These are phyloP conservation scores for Cicer yamashitae DNA, from an alignment of 306 rosid species.

Conservation along the genomic window DNA sequence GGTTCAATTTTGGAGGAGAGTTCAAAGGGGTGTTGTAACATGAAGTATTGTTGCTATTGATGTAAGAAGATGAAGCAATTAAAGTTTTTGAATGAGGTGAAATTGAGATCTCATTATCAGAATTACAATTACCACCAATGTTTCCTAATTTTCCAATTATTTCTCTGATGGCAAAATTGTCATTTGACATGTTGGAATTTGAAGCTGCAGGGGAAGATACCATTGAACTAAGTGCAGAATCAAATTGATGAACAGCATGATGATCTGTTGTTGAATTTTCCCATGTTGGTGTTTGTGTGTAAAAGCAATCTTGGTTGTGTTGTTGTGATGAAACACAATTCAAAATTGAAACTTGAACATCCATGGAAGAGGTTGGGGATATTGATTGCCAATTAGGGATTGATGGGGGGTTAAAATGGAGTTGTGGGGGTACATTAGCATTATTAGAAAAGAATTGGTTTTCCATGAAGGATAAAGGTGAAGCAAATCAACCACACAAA, in stretches of 20 bases:
- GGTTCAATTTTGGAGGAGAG: constrained; percentile 69
- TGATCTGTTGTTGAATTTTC: constrained; percentile 55
- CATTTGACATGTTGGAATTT: constrained; percentile 63
- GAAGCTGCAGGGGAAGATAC: constrained; percentile 84
- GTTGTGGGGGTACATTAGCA: constrained; percentile 50
- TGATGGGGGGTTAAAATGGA: constrained; percentile 55
- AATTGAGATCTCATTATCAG: constrained; percentile 54
- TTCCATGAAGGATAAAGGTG: constrained; percentile 41
- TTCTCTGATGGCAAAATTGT: constrained; percentile 67
- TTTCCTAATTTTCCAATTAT: constrained; percentile 73
- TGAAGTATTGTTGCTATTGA: constrained; percentile 56
- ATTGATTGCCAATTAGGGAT: constrained; percentile 65
- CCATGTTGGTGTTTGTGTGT: constrained; percentile 55
- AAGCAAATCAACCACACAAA: too few relatives aligned
- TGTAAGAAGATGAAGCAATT: constrained; percentile 43
- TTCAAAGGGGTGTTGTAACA: constrained; percentile 68
- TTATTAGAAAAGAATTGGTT: constrained; percentile 62
- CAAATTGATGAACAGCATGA: constrained; percentile 53
- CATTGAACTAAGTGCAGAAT: constrained; percentile 77
- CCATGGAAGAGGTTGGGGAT: constrained; percentile 44
- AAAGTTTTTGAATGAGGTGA: constrained; percentile 52
- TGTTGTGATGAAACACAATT: neutral
- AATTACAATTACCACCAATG: constrained; percentile 56
- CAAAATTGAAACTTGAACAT: constrained; percentile 40
- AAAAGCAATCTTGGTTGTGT: constrained; percentile 58